These are phyloP conservation scores for Neofusicoccum sp. DNA, from an alignment of 2,329 filamentous ascomycete genomes.

Conservation along the genomic window DNA sequence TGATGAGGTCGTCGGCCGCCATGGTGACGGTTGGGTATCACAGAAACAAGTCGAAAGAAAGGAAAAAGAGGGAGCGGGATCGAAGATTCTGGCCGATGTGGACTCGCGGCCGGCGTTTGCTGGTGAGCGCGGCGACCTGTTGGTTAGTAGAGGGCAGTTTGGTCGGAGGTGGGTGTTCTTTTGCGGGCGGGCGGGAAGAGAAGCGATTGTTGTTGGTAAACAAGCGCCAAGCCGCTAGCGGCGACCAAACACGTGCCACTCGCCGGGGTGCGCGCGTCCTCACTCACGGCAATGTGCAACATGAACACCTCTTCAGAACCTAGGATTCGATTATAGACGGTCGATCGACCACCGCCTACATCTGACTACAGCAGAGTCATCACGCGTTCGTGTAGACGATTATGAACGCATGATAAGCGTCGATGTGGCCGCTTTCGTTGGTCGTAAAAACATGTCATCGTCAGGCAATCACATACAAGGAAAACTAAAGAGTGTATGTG, in stretches of 20 bases:
- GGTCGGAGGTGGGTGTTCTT: background rate
- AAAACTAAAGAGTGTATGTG: conserved; percentile 1
- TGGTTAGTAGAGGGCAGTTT: conserved; percentile 2
- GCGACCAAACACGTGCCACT: background rate
- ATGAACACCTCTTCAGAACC: background rate
- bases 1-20: conserved; percentile 51
- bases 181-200: background rate
- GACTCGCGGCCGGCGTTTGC: background rate
- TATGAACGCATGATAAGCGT: conserved; percentile 9
- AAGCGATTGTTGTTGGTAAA: background rate
- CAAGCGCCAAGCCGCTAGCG: conserved; percentile 15
- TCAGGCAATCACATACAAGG: conserved; percentile 17
- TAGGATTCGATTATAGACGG: background rate
- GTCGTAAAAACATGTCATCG: conserved; percentile 17
- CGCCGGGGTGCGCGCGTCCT: background rate
- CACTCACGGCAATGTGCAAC: background rate
- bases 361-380: conserved; percentile 16
- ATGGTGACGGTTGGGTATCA: conserved; percentile 32
- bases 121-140: background rate
- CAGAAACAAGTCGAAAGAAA: background rate
- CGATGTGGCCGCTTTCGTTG: conserved; percentile 10
- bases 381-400: conserved; percentile 11
- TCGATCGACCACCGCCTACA: background rate
- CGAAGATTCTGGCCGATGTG: background rate
- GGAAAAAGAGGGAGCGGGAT: background rate